phyloP scores from a whole-genome alignment of 2,329 filamentous ascomycete species.

The Pezizomycotina sp. region DNA sequence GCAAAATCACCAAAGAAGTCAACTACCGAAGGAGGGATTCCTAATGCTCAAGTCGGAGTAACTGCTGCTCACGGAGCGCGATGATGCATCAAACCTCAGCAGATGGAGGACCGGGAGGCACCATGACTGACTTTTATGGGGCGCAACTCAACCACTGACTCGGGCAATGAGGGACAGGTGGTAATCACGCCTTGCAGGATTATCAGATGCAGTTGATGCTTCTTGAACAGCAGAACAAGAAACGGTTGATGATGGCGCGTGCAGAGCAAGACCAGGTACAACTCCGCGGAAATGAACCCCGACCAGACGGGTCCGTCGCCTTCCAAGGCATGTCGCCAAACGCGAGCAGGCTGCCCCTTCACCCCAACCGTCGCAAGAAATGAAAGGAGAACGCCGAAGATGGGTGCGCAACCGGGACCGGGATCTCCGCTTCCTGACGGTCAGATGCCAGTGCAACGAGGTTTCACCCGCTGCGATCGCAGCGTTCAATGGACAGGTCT shows the following conservation, averaged over 20 bases:
- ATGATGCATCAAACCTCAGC: conserved; percentile 64
- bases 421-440: conserved; percentile 57
- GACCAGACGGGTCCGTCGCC: conserved; percentile 35
- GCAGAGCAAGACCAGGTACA: conserved; percentile 55
- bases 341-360: conserved; percentile 45
- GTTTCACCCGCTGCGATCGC: conserved; percentile 34
- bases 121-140: conserved; percentile 25
- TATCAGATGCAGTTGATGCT: conserved; percentile 84
- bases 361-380: conserved; percentile 49
- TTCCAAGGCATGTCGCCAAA: conserved; percentile 39
- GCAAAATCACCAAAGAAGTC: conserved; percentile 52
- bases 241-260: conserved; percentile 65
- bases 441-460: conserved; percentile 48
- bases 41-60: conserved; percentile 59
- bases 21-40: conserved; percentile 37
- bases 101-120: conserved; percentile 31
- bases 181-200: conserved; percentile 69
- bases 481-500: conserved; percentile 33
- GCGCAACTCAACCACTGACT: conserved; percentile 22
- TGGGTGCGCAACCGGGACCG: conserved; percentile 62
- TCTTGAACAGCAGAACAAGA: conserved; percentile 76
- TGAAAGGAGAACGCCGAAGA: conserved; percentile 61
- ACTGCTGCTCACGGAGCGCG: conserved; percentile 54
- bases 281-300: conserved; percentile 38
- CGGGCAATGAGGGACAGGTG: conserved; percentile 38